Conservation (phyloP, 208 protist species). For the Trypanosoma scelopori region DNA sequence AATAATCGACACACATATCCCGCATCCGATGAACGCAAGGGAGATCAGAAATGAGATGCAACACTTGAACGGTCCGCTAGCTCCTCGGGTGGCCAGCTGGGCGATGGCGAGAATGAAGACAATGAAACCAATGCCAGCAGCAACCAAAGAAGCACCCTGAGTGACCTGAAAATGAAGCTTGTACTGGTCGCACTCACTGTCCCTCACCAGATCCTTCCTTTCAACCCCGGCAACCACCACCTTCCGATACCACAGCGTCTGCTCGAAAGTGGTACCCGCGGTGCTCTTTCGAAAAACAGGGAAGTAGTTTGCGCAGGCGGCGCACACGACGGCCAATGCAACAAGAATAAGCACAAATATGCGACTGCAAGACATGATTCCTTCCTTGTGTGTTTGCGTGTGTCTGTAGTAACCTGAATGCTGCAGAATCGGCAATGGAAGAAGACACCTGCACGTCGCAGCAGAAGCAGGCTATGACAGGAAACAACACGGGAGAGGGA, state of each 20-base stretch:
- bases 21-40: neutral
- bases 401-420: neutral
- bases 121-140: neutral
- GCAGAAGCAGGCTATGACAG: too few relatives aligned
- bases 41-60: conserved; percentile 1
- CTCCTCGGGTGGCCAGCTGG: neutral
- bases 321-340: neutral
- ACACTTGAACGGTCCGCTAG: too few relatives aligned
- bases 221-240: neutral
- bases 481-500: too few relatives aligned
- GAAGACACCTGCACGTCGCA: too few relatives aligned
- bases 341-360: neutral
- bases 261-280: neutral
- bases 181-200: neutral
- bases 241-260: neutral
- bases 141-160: neutral
- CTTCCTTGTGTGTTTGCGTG: neutral
- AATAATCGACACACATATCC: conserved; percentile 4
- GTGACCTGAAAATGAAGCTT: neutral
- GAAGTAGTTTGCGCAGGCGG: neutral
- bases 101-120: neutral
- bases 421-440: too few relatives aligned
- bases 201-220: neutral
- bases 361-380: neutral
- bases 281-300: neutral